Conservation (phyloP, 306 rosid genomes). For the Senna siamea region DNA sequence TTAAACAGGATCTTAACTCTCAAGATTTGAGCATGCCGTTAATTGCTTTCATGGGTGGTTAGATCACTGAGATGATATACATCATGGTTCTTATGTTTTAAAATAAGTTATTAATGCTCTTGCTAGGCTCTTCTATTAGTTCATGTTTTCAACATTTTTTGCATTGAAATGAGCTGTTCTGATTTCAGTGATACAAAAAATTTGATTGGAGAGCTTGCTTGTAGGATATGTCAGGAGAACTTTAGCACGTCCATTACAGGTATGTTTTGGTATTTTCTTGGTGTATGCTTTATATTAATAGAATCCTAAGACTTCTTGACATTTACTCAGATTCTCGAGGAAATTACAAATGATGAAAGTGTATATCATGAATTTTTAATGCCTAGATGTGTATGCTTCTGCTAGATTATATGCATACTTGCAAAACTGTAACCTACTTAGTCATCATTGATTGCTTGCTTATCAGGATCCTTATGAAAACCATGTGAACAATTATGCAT, state of each 20-base stretch:
- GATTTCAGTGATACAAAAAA: constrained; percentile 63
- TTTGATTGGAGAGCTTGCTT: constrained; percentile 58
- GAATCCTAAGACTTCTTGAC: not conserved
- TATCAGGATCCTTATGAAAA: not conserved
- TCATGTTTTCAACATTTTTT: not conserved
- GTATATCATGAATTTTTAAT: not conserved
- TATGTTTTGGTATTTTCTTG: constrained; percentile 14
- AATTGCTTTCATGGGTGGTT: no score
- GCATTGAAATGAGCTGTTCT: not conserved
- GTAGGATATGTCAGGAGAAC: constrained; percentile 65
- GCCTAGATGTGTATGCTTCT: not conserved
- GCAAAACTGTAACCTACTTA: not conserved
- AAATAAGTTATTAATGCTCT: not conserved
- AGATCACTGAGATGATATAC: not conserved
- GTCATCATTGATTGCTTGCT: not conserved
- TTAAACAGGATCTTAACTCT: not conserved
- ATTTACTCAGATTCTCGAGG: not conserved
- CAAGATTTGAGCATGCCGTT: not conserved
- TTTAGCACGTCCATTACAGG: constrained; percentile 60
- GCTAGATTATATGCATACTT: not conserved
- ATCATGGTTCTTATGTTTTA: not conserved
- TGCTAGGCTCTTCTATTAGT: not conserved
- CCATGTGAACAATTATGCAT: not conserved
- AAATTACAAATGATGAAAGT: no score
- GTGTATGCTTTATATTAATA: not conserved